Percentiles rank a stretch among this genome's conserved stretches.
These are phyloP conservation scores for Jatropha multifida DNA, from an alignment of 441 rosid genomes.

Conservation along the genomic window DNA sequence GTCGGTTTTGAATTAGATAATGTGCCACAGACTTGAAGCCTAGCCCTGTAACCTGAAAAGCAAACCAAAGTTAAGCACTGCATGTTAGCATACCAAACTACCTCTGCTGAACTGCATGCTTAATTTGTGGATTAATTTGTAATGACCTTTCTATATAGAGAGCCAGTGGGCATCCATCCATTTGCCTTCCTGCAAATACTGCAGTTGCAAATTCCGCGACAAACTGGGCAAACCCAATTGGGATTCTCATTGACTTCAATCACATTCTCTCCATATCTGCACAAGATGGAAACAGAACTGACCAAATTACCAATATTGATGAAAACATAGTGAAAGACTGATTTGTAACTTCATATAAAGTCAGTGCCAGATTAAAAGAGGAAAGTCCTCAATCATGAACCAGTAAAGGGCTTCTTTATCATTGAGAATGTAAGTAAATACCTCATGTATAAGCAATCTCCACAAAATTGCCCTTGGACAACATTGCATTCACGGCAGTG, in stretches of 20 bases:
- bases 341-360: not conserved
- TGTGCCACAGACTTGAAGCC: conserved; percentile 92
- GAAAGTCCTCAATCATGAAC: not conserved
- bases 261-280: conserved; percentile 89
- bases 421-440: conserved; percentile 17
- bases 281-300: not conserved
- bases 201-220: conserved; percentile 90
- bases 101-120: too few species aligned
- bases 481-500: conserved; percentile 53
- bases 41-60: conserved; percentile 47
- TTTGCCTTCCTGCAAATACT: conserved; percentile 70
- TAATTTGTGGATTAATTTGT: not conserved
- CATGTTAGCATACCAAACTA: not conserved
- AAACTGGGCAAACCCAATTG: conserved; percentile 72
- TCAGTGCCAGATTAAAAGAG: not conserved
- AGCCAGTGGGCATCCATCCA: conserved; percentile 83
- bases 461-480: conserved; percentile 91
- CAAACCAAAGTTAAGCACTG: conserved; percentile 6
- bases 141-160: conserved; percentile 56
- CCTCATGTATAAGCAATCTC: conserved; percentile 89
- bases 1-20: conserved; percentile 62
- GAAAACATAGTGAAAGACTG: not conserved
- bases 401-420: not conserved
- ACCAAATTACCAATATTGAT: not conserved
- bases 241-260: conserved; percentile 71